Base-by-base conservation (phyloP, 177 flowering plant genomes). In the Tripterygium wilfordii region DNA sequence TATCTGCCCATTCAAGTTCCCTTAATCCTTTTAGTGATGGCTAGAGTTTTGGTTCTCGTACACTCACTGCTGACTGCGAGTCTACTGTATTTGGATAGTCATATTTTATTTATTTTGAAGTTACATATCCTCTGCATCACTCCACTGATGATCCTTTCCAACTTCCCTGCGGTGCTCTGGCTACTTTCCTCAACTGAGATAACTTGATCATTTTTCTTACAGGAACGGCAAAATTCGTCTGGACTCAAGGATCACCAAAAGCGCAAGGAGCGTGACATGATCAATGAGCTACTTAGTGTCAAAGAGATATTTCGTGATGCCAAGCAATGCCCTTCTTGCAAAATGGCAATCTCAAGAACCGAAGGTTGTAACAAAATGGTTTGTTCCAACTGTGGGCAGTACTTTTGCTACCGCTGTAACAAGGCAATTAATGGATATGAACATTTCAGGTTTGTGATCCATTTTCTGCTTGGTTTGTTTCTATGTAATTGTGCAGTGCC, bases 361-460 rank as follows among this genome's bases (percentile, higher is more conserved):
- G 94, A 74, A 66, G 98, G 96, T 56, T 91, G 98, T 69, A 88
- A 88, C 66, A 82, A 85, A 71, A 91, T 88, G 90, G 78, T 62
- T 0, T 88, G 98, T 45, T 8, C 37, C 1, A 82, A 82, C 46
- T 91, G 98, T 69, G 92, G 84, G 42, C 61, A 68, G 59, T 69
- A 48, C 62, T 91, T 91, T 52, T 88, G 94, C 73, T 91, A 85
- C 51, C 66, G 60, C 18, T 88, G 96, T 60, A 70, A 63, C 61
- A 33, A 68, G 55, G 80, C 74, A n/a, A 83, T 91, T 50, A 66
- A 55, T 45, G 95, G 96, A 57, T 91, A 88, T 60, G 95, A 82
- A 3, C 98, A 91, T 68, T 91, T 75, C 77, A 73, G 77, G 98
- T 90, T 25, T 28, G 50, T 56, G 24, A 37, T 22, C 41, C 14